Base-by-base conservation (phyloP, 2,329 filamentous ascomycete species). In the Elsinoe arachidis region DNA sequence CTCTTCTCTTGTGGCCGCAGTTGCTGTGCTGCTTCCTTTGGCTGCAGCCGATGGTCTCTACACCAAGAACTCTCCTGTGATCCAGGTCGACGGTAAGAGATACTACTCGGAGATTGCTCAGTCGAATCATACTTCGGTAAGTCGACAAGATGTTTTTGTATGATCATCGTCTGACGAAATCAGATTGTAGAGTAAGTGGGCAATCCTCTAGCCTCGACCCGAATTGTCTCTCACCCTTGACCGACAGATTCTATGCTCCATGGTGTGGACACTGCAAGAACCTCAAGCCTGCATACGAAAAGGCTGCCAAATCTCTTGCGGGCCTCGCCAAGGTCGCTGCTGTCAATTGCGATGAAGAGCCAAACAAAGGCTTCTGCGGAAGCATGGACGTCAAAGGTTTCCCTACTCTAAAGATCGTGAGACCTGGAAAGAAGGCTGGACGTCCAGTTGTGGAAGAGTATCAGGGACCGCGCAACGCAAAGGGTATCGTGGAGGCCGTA, bases 221-320 rank as follows among this genome's bases (percentile, higher is more conserved):
- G 37, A 12, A 17, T 33, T 21, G 14, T 34, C 15, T 30, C 21
- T 55, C 54, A 54, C 56, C 35, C 17, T 15, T 60, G 59, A 59
- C 66, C 70, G 49, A 62, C 70, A 64, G 70, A 70, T 97, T 97
- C 80, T 97, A 96, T 68, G 92, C 92, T 7, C 92, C 92, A 21
- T 97, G 92, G 92, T 97, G 93, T 68, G 93, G 92, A 41, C 93
- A 97, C 75, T 99, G 93, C 77, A 82, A 96, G 74, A 96, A 87
- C 74, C 86, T 99, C 67, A 91, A 96, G 75, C 92, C 91, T 2
- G 88, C 89, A 44, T 99, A 93, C 74, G 92, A 97, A 73, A 96
- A 96, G 73, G 91, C 86, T 1, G 93, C 93, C 65, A 87, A 86
- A 67, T 90, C 85, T 66, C 85, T 99, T 59, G 82, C 87, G n/a